Conservation (phyloP, 1,139 yeast genomes). For the Arxiozyma heterogenica region DNA sequence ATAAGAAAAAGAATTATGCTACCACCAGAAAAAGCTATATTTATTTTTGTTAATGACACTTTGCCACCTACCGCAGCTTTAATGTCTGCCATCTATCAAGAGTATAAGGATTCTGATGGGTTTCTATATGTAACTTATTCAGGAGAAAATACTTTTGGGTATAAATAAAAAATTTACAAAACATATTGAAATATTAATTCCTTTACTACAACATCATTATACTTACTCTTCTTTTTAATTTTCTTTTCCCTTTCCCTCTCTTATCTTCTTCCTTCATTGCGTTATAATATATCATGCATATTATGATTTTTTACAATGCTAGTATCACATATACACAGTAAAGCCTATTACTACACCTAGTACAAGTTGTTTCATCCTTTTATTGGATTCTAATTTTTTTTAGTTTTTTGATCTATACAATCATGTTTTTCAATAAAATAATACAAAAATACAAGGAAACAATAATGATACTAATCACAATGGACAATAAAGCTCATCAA, state of each 20-base stretch:
- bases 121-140: constrained; percentile 88
- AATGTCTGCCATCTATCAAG: constrained; percentile 89
- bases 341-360: too few relatives aligned
- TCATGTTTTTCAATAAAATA: too few relatives aligned
- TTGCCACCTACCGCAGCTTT: constrained; percentile 97
- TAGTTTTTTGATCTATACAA: too few relatives aligned
- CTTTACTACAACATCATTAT: too few relatives aligned
- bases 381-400: too few relatives aligned
- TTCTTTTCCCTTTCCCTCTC: background rate
- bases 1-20: constrained; percentile 91
- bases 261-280: background rate
- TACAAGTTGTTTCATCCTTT: too few relatives aligned
- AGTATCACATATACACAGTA: background rate
- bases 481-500: too few relatives aligned
- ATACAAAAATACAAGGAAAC: too few relatives aligned
- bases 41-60: constrained; percentile 91
- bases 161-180: background rate
- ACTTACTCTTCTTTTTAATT: too few relatives aligned
- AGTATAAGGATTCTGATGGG: constrained; percentile 96
- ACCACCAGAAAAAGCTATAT: constrained; percentile 96
- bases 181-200: background rate
- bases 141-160: constrained; percentile 77
- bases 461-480: too few relatives aligned
- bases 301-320: too few relatives aligned
- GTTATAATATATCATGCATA: background rate